Percentiles rank a stretch among this genome's conserved stretches.
Evolutionary conservation across 2,329 filamentous ascomycete genomes (phyloP).

Genomic region (Fusarium lyarnte): DNA sequence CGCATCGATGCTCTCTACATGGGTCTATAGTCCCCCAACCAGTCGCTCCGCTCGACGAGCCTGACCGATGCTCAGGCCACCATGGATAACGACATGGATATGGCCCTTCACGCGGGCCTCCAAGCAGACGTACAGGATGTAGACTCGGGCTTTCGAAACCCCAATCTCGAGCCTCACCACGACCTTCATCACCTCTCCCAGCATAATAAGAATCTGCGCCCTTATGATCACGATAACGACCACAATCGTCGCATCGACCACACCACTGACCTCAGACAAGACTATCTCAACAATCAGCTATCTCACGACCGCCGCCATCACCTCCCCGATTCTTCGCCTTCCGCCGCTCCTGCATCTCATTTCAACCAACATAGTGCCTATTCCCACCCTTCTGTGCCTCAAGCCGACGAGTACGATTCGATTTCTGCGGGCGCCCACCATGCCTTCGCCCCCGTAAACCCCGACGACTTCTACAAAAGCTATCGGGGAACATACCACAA

Average conservation of each 20-base stretch:
- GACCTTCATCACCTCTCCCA: slow-evolving; percentile 41
- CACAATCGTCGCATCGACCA: slow-evolving; percentile 40
- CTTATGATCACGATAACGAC: slow-evolving; percentile 44
- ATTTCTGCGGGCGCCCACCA: slow-evolving; percentile 44
- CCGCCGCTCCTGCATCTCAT: slow-evolving; percentile 25
- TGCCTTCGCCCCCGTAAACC: slow-evolving; percentile 57
- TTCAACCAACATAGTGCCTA: slow-evolving; percentile 33
- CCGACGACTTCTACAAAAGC: slow-evolving; percentile 66
- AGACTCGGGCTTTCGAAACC: slow-evolving; percentile 33
- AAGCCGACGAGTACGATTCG: slow-evolving; percentile 36
- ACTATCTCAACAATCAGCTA: slow-evolving; percentile 40
- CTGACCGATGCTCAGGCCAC: slow-evolving; percentile 58
- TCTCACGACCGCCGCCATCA: slow-evolving; percentile 31
- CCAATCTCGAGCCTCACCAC: slow-evolving; percentile 41
- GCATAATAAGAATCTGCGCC: slow-evolving; percentile 45
- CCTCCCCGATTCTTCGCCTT: slow-evolving; percentile 33
- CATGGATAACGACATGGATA: slow-evolving; percentile 57
- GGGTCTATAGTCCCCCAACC: slow-evolving; percentile 54
- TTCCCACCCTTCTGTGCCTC: slow-evolving; percentile 38
- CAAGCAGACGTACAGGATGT: slow-evolving; percentile 40
- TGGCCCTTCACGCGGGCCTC: slow-evolving; percentile 46
- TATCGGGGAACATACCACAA: slow-evolving; percentile 54
- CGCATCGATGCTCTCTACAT: slow-evolving; percentile 60
- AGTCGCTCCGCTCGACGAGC: slow-evolving; percentile 54
- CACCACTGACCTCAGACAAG: slow-evolving; percentile 15